Conservation (phyloP, 2,329 filamentous ascomycete species). For the Diplocarpon rosae region DNA sequence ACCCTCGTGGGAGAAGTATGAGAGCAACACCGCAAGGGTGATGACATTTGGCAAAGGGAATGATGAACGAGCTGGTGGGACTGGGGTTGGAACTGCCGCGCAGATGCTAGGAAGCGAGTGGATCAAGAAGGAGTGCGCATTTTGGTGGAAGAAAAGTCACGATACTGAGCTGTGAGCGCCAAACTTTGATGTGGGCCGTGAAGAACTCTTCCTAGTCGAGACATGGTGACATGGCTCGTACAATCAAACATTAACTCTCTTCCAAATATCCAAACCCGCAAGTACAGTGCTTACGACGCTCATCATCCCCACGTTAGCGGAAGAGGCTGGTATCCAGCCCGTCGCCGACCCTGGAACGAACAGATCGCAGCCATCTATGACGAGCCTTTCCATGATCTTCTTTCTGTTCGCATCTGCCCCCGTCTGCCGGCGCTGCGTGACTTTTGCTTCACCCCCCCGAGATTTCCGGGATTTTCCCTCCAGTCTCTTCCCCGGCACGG, state of each 20-base stretch:
- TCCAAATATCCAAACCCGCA: conserved; percentile 50
- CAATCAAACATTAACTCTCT: conserved; percentile 14
- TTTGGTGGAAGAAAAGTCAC: conserved; percentile 31
- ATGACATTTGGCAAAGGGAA: conserved; percentile 39
- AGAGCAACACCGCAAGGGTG: conserved; percentile 24
- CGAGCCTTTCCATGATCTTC: conserved; percentile 35
- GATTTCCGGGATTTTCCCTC: not conserved
- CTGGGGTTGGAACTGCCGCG: conserved; percentile 29
- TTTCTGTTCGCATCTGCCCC: conserved; percentile 23
- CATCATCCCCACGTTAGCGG: conserved; percentile 41
- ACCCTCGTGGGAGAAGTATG: conserved; percentile 27
- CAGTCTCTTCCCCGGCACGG: not conserved
- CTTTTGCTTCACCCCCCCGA: conserved; percentile 2
- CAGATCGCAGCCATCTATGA: conserved; percentile 50
- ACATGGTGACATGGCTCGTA: not conserved
- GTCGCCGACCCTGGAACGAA: conserved; percentile 47
- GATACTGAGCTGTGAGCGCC: conserved; percentile 10
- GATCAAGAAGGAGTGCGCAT: conserved; percentile 34
- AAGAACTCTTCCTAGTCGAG: not conserved
- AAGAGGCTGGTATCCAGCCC: conserved; percentile 45
- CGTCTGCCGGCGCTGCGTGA: conserved; percentile 14
- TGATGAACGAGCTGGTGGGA: conserved; percentile 36
- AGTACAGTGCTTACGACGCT: conserved; percentile 54
- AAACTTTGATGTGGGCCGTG: not conserved
- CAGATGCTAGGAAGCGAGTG: conserved; percentile 32